Evolutionary conservation across 2,329 filamentous ascomycete species (phyloP).

Genomic region (Xylariaceae sp.): DNA sequence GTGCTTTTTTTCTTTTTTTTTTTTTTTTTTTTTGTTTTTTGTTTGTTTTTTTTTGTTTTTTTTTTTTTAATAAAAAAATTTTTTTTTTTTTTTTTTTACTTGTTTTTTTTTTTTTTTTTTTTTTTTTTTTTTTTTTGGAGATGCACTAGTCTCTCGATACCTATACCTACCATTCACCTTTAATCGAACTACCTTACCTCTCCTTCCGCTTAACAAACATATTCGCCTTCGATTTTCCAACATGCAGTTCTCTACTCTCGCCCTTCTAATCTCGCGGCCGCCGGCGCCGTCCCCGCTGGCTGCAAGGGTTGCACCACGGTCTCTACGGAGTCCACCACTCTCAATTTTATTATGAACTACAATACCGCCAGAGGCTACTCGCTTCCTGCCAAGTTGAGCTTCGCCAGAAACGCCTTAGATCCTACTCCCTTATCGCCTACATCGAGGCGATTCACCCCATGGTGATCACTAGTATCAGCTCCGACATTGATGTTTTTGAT

Average conservation of each 20-base stretch:
- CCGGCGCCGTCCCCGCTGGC: not conserved
- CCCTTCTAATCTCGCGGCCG: not conserved
- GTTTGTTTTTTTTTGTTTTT: too few relatives aligned
- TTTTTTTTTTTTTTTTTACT: too few relatives aligned
- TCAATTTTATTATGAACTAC: not conserved
- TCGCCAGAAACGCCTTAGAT: not conserved
- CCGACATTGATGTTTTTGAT: not conserved
- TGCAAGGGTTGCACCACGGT: not conserved
- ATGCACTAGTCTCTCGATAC: too few relatives aligned
- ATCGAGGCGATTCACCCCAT: not conserved
- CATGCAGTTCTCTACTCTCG: not conserved
- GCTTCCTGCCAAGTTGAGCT: not conserved
- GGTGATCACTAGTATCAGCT: not conserved
- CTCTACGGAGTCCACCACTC: not conserved
- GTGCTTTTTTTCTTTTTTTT: too few relatives aligned
- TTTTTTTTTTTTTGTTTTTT: too few relatives aligned
- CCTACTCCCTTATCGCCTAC: not conserved
- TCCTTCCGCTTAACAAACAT: too few relatives aligned
- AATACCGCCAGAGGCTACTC: not conserved
- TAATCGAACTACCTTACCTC: too few relatives aligned
- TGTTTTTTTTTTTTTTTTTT: too few relatives aligned
- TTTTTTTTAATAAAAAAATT: too few relatives aligned
- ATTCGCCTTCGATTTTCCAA: too few relatives aligned
- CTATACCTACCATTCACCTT: too few relatives aligned
- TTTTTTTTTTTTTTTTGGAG: too few relatives aligned